Conservation (phyloP, 257 asterid genomes). For the Capsicum rhomboideum region DNA sequence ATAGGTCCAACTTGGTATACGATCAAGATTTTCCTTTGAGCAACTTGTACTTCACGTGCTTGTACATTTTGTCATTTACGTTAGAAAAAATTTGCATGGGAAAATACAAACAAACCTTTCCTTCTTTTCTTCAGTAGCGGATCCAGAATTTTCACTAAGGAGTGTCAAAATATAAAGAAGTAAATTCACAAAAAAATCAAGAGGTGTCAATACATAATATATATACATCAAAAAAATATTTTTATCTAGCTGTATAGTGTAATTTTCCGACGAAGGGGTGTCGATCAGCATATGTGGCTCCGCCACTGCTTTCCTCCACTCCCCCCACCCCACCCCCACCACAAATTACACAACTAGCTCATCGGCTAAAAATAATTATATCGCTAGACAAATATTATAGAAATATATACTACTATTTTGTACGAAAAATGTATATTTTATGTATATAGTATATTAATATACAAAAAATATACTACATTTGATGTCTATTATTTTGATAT, state of each 20-base stretch:
- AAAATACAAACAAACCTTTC: not conserved
- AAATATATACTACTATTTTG: not conserved
- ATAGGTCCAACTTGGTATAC: constrained; percentile 1
- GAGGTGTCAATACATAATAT: no score
- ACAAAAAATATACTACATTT: not conserved
- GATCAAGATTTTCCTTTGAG: constrained; percentile 3
- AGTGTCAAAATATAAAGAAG: no score
- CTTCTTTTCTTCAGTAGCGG: no score
- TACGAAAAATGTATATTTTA: not conserved
- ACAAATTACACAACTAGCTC: not conserved
- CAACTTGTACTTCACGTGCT: constrained; percentile 17
- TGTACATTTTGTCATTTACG: not conserved
- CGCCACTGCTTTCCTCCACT: no score
- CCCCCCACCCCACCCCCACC: not conserved
- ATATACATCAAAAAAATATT: no score
- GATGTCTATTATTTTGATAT: not conserved
- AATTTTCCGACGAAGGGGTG: no score
- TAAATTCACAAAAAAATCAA: no score
- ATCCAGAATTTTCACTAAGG: no score
- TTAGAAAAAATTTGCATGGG: constrained; percentile 8
- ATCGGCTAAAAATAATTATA: not conserved
- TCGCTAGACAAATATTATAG: no score
- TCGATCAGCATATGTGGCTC: no score
- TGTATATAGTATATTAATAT: not conserved
- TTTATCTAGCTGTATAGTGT: no score